A percentile compares a stretch with the other conserved stretches of the same genome.
Conservation (phyloP, 257 asterid species). For the Petunia axillaris region DNA sequence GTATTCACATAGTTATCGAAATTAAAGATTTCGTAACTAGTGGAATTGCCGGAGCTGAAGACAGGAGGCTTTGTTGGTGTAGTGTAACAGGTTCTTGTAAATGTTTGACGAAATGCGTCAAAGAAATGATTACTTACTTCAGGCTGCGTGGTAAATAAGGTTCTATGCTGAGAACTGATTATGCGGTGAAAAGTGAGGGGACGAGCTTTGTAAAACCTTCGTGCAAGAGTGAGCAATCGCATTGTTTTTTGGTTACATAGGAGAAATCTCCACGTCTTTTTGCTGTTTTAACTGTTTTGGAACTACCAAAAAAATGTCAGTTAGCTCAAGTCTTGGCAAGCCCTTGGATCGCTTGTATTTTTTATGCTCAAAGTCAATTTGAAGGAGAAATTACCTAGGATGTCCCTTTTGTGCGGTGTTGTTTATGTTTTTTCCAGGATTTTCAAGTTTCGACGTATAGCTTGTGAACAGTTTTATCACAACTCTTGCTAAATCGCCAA, state of each 20-base stretch:
- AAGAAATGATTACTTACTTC: slow-evolving; percentile 18
- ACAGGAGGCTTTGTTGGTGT: slow-evolving; percentile 25
- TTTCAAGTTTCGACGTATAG: too few species aligned
- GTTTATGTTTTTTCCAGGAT: too few species aligned
- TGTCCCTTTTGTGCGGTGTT: too few species aligned
- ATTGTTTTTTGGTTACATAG: not conserved
- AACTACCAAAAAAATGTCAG: not conserved
- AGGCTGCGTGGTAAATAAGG: not conserved
- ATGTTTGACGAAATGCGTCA: slow-evolving; percentile 73
- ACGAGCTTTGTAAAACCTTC: slow-evolving; percentile 3
- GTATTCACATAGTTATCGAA: slow-evolving; percentile 34
- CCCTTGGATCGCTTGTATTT: not conserved
- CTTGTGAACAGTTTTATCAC: too few species aligned
- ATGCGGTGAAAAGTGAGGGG: not conserved
- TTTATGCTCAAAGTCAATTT: not conserved
- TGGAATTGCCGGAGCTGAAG: slow-evolving; percentile 22
- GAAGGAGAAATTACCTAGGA: too few species aligned
- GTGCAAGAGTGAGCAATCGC: slow-evolving; percentile 28
- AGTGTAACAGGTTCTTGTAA: slow-evolving; percentile 10
- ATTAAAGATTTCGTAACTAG: slow-evolving; percentile 37
- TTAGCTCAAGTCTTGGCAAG: not conserved
- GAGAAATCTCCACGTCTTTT: not conserved
- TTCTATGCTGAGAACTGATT: slow-evolving; percentile 2
- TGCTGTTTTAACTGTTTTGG: not conserved
- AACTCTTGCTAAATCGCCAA: too few species aligned